These are phyloP conservation scores for Rubia tinctorum DNA, from an alignment of 305 asterid species.

Conservation along the genomic window DNA sequence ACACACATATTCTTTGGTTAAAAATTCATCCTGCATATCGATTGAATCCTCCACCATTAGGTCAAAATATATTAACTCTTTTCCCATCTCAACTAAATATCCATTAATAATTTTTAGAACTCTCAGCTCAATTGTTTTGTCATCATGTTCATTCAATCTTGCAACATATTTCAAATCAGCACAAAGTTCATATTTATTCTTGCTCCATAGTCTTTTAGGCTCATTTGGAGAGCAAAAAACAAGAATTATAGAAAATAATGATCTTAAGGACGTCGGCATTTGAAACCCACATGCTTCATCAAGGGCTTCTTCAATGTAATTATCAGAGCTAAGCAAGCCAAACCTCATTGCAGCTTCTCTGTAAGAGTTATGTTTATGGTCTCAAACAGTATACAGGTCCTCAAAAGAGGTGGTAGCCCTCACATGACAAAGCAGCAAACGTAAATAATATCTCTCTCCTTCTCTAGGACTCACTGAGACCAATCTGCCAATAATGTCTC, in stretches of 20 bases:
- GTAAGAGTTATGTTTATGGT: background rate
- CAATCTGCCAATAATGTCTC: background rate
- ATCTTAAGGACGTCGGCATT: background rate
- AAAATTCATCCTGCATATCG: too few species aligned
- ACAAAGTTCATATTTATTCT: background rate
- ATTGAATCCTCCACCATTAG: background rate
- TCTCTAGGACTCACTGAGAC: background rate
- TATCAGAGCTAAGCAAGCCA: background rate
- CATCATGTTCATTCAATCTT: too few species aligned
- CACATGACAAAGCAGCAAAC: background rate
- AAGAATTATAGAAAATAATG: background rate
- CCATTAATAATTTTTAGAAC: background rate
- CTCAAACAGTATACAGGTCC: background rate
- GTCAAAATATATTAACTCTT: background rate
- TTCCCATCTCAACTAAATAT: background rate
- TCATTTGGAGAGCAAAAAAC: background rate
- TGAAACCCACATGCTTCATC: background rate
- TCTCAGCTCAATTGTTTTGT: background rate
- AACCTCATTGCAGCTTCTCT: background rate
- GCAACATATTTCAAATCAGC: background rate
- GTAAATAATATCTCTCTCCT: slow-evolving; percentile 4
- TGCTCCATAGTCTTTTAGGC: background rate
- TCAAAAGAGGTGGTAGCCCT: background rate
- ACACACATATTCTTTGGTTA: background rate
- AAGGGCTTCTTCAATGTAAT: background rate